Evolutionary conservation across 192 early-diverging fungal species (phyloP).

Genomic region (Coemansia sp.): DNA sequence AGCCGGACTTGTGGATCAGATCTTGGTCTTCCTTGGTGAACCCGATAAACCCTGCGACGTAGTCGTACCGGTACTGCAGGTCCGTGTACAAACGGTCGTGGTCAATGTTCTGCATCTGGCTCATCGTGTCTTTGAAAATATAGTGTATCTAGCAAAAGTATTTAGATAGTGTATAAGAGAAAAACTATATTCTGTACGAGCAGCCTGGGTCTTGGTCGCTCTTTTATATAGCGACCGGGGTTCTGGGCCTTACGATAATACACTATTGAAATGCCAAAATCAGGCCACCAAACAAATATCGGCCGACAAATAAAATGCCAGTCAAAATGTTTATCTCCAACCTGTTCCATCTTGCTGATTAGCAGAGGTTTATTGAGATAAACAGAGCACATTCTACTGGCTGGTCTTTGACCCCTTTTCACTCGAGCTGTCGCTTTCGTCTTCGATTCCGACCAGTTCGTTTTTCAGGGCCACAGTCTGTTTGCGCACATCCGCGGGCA

Average conservation of each 20-base stretch:
- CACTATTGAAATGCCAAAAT: neutral
- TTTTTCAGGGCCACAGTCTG: slow-evolving; percentile 52
- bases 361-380: too few species aligned
- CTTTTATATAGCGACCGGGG: neutral
- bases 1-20: slow-evolving; percentile 65
- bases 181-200: neutral
- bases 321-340: too few species aligned
- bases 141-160: neutral
- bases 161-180: neutral
- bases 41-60: slow-evolving; percentile 70
- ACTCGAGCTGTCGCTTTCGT: slow-evolving; percentile 32
- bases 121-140: neutral
- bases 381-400: neutral
- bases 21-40: slow-evolving; percentile 70
- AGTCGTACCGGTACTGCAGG: slow-evolving; percentile 74
- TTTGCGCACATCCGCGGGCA: slow-evolving; percentile 44
- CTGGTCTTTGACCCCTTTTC: slow-evolving; percentile 6
- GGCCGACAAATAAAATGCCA: too few species aligned
- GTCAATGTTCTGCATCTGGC: slow-evolving; percentile 58
- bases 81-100: slow-evolving; percentile 69
- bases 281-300: neutral
- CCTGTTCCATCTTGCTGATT: too few species aligned
- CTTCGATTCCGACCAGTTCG: slow-evolving; percentile 52
- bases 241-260: neutral
- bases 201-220: neutral